Conservation (phyloP, 2,329 filamentous ascomycete genomes). For the Claviceps sorghi region DNA sequence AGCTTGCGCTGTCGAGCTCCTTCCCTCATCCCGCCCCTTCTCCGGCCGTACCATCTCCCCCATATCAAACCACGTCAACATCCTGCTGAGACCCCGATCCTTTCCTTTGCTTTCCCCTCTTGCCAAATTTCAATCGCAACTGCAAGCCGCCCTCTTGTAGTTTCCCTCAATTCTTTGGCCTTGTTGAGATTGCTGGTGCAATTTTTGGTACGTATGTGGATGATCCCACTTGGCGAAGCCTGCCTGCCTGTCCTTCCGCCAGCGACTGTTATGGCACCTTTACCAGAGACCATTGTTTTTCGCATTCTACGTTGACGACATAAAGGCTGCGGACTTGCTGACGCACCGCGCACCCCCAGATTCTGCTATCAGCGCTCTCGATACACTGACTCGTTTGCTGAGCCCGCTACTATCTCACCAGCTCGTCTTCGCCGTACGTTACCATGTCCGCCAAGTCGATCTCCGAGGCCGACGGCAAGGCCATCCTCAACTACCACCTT, state of each 20-base stretch:
- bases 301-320: neutral
- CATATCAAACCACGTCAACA: constrained; percentile 3
- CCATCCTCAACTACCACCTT: constrained; percentile 99
- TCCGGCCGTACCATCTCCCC: neutral
- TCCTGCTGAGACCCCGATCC: neutral
- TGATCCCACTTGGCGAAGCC: neutral
- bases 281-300: neutral
- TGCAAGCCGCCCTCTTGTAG: neutral
- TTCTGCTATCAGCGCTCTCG: neutral
- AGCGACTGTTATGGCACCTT: neutral
- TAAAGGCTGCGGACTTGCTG: neutral
- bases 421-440: constrained; percentile 14
- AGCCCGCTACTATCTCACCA: neutral
- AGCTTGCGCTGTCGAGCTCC: constrained; percentile 2
- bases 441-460: constrained; percentile 68
- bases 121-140: constrained; percentile 3
- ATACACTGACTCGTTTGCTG: neutral
- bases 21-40: neutral
- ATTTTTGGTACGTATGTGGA: constrained; percentile 5
- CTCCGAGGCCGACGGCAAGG: constrained; percentile 98
- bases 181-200: constrained; percentile 7
- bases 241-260: neutral
- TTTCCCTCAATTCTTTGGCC: neutral
- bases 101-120: neutral
- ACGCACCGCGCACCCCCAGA: constrained; percentile 1